Base-by-base conservation (phyloP, 805 yeast genomes). In the Candida maris region DNA sequence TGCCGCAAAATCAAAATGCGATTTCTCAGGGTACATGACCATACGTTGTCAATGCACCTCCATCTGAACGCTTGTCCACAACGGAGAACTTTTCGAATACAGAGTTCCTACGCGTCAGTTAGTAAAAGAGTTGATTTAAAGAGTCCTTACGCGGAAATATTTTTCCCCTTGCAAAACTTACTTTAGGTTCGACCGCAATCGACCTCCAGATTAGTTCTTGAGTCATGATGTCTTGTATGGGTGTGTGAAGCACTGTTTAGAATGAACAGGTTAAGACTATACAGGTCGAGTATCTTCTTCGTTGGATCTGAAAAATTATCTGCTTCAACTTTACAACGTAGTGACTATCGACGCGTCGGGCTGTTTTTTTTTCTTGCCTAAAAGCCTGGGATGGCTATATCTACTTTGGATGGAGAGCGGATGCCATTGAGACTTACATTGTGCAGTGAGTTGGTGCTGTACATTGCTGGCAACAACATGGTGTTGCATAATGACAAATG, bases 1-100 rank as follows among this genome's bases (percentile, higher is more conserved):
- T 88, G 96, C 38, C 62, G 72, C 18, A 91, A 59, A 18, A 86
- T 64, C 2, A 89, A 60, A 5, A 88, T 76, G 35, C 79, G 65
- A 42, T 79, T 78, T 12, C 65, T 58, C 17, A 77, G 56, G 0
- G 86, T 71, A 42, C 82, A 79, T 0, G 85, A 70, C 87, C 87
- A 91, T 6, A 71, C 67, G 33, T 67, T 68, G 42, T 77, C 70
- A 31, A 74, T 65, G 40, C 71, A 73, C 49, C 79, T 79, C 95
- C 95, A 85, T 35, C 79, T 55, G 51, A 86, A 86, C 0, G 94
- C 79, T 62, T 86, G 96, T 1, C 96, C 96, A 52, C 95, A 84
- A 28, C 93, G 64, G 19, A 86, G 65, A 0, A 86, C 89, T 26
- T 76, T 74, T 4, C 77, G 59, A 4, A 86, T 59, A n/a, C 71